phyloP scores from a whole-genome alignment of 257 asterid genomes.

The Henckelia pumila region DNA sequence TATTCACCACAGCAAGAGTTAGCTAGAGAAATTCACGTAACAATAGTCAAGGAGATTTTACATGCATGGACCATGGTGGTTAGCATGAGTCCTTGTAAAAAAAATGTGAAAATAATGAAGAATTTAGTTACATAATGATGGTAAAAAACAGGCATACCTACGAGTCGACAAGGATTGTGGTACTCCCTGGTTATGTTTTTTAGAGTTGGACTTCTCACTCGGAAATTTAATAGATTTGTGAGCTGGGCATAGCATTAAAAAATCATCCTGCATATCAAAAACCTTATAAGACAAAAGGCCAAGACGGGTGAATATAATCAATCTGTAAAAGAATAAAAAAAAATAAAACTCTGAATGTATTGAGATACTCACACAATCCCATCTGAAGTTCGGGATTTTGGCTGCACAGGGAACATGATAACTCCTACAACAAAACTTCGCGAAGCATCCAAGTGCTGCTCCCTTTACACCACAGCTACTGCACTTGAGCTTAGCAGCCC shows the following conservation, averaged over 20 bases:
- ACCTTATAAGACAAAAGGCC: slow-evolving; percentile 3
- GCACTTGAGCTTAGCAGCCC: slow-evolving; percentile 96
- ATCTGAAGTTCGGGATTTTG: slow-evolving; percentile 66
- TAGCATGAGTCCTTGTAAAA: no score
- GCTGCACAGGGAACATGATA: slow-evolving; percentile 92
- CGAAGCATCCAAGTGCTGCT: slow-evolving; percentile 93
- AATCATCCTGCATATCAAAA: slow-evolving; percentile 53
- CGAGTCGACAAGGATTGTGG: slow-evolving; percentile 30
- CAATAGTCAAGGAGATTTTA: no score
- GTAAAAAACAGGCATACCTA: slow-evolving; percentile 35
- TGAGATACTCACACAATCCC: slow-evolving; percentile 68
- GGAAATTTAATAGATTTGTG: slow-evolving; percentile 74
- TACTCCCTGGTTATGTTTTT: slow-evolving; percentile 33
- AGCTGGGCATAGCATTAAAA: slow-evolving; percentile 72
- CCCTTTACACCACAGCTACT: slow-evolving; percentile 84
- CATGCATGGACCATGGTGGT: neutral
- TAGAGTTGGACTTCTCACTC: slow-evolving; percentile 49
- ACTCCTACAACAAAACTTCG: slow-evolving; percentile 72
- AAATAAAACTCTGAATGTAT: neutral
- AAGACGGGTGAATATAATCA: neutral
- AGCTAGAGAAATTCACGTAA: no score
- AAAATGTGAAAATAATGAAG: no score
- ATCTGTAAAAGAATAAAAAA: slow-evolving; percentile 19
- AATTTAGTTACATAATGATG: slow-evolving; percentile 7
- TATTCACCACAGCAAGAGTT: no score